Evolutionary conservation across 768 basidiomycete species (phyloP).

Genomic region (Suillus hirtellus): DNA sequence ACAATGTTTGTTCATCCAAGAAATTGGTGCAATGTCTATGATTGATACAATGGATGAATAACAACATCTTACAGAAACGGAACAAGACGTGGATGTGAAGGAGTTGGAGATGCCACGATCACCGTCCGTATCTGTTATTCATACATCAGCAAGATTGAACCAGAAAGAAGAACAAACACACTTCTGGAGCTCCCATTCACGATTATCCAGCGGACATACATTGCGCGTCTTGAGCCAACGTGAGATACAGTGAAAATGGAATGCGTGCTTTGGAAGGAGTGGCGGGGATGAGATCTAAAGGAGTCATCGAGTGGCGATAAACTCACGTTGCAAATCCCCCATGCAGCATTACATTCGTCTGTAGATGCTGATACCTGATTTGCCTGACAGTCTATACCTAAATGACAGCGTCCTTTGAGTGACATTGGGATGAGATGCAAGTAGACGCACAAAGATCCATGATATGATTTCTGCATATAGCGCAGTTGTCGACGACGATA

Average conservation of each 20-base stretch:
- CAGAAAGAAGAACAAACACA: conserved; percentile 39
- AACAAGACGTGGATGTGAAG: background rate
- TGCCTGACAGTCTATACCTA: conserved; percentile 99
- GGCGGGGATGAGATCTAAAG: background rate
- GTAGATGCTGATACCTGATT: conserved; percentile 97
- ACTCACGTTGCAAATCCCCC: conserved; percentile 96
- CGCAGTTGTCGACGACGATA: conserved; percentile 99
- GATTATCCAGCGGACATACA: conserved; percentile 92
- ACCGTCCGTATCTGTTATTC: conserved; percentile 3
- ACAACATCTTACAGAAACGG: conserved; percentile 1
- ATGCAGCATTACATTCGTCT: conserved; percentile 97
- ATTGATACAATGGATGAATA: conserved; percentile 2
- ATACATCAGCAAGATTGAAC: background rate
- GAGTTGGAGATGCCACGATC: background rate
- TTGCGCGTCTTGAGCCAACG: conserved; percentile 98
- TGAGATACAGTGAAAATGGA: conserved; percentile 99
- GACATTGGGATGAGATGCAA: background rate
- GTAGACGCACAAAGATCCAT: conserved; percentile 92
- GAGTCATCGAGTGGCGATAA: background rate
- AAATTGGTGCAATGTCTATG: too few species aligned
- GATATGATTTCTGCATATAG: conserved; percentile 99
- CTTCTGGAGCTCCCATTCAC: conserved; percentile 98
- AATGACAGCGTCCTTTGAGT: conserved; percentile 12
- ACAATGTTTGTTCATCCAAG: background rate
- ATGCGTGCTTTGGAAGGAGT: conserved; percentile 72